Evolutionary conservation across 345 rosid genomes (phyloP).

Genomic region (Camelina laxa): DNA sequence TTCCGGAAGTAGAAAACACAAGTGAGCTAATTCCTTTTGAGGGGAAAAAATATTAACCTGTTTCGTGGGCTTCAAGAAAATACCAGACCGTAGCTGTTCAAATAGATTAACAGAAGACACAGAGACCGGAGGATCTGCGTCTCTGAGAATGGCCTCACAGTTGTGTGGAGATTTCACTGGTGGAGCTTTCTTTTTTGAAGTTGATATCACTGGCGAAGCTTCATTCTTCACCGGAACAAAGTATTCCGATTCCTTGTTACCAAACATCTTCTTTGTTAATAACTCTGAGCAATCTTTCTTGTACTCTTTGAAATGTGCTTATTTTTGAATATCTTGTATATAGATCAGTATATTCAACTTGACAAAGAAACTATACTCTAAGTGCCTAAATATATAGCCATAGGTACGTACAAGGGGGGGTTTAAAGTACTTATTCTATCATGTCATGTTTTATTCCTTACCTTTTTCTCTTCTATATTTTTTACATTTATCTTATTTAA

Average conservation of each 20-base stretch:
- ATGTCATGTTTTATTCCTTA: background rate
- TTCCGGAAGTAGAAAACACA: background rate
- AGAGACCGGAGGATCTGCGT: constrained; percentile 51
- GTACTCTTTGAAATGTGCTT: background rate
- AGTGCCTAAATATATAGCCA: constrained; percentile 22
- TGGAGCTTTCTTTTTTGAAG: background rate
- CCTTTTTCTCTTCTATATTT: background rate
- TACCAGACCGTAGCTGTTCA: constrained; percentile 49
- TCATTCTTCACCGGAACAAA: background rate
- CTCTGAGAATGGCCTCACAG: constrained; percentile 50
- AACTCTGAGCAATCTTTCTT: background rate
- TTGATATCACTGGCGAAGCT: background rate
- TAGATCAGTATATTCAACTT: constrained; percentile 4
- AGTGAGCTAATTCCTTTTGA: background rate
- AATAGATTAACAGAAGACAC: constrained; percentile 43
- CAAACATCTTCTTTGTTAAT: background rate
- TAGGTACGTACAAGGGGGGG: background rate
- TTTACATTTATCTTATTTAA: background rate
- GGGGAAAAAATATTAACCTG: constrained; percentile 36
- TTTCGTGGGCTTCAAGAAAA: constrained; percentile 52
- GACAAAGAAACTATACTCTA: background rate
- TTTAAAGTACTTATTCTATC: constrained; percentile 35
- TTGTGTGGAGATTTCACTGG: constrained; percentile 46
- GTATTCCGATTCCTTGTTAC: background rate
- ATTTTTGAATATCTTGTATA: background rate